Conservation (phyloP, 441 rosid genomes). For the Arabidopsis lyrata region DNA sequence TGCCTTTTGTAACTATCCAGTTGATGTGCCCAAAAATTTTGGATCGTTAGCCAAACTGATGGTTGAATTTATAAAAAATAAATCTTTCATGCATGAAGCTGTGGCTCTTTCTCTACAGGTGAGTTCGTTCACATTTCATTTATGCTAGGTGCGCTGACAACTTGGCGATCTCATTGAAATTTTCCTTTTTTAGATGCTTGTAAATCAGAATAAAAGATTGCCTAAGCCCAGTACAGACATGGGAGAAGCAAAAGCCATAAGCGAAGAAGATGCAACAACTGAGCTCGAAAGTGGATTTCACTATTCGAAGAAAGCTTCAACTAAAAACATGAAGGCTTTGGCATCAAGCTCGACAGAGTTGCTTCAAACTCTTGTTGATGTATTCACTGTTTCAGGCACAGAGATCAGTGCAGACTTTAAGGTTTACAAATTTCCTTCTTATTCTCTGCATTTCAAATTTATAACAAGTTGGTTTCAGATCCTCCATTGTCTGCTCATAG, state of each 20-base stretch:
- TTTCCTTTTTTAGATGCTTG: constrained; percentile 42
- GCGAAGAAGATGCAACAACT: constrained; percentile 49
- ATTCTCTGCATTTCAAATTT: constrained; percentile 26
- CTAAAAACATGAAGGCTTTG: constrained; percentile 71
- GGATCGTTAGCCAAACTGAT: constrained; percentile 69
- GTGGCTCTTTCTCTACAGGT: constrained; percentile 84
- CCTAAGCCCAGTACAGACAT: constrained; percentile 47
- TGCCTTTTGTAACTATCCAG: constrained; percentile 82
- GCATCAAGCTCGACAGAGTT: constrained; percentile 70
- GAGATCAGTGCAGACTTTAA: constrained; percentile 65
- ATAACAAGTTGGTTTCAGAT: neutral
- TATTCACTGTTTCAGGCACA: constrained; percentile 57
- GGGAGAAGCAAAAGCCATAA: constrained; percentile 42
- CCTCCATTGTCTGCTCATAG: constrained; percentile 16
- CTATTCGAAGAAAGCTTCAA: constrained; percentile 76
- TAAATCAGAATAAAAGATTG: constrained; percentile 71
- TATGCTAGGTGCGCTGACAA: neutral
- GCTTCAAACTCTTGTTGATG: constrained; percentile 74
- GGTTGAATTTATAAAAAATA: constrained; percentile 58
- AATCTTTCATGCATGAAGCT: constrained; percentile 72
- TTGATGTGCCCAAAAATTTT: constrained; percentile 61
- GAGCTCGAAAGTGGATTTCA: constrained; percentile 47
- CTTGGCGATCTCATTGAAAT: constrained; percentile 10
- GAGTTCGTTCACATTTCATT: constrained; percentile 21
- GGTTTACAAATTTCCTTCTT: constrained; percentile 51